Evolutionary conservation across 75 land plant genomes (phyloP), one percentile per base, ranked within the genome.

Genomic region (Picea glauca): DNA sequence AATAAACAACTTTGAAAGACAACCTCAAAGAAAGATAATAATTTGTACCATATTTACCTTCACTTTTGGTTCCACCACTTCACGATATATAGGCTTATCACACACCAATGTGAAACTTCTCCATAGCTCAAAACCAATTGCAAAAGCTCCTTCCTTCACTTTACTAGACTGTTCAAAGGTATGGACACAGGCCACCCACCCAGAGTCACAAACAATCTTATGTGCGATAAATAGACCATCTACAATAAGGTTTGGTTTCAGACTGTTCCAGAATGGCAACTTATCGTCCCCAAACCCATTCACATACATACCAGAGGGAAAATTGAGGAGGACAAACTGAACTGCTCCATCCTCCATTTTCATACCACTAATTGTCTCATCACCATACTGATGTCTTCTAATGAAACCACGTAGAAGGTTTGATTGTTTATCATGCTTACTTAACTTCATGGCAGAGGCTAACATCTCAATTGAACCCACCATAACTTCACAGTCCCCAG

Each of bases 181-280:
- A 50, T 74, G 76, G 43, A 54, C 15, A 13, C 58, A 74, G 33
- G 50, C 31, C 14, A 74, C n/a, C 76, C 76, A 74, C 3, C 76
- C 76, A 3, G 14, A 43, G 7, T 23, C 32, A 2, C 56, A 50
- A 7, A 74, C n/a, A 50, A 56, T 23, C 2, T 21, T 4, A 11
- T 46, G n/a, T 2, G 76, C 76, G 15, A 74, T 21, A 21, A 2
- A 4, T 30, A 74, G 9, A 17, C 14, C 76, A 33, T 54, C 14
- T 0, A 8, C 0, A n/a, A 56, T 50, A 14, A 74, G 17, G 58
- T 46, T 43, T 9, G 31, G 33, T n/a, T 8, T 1, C 2, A 74
- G 3, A 26, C 3, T 5, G 32, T 74, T 74, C 58, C 76, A 74
- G 0, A 14, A 56, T 0, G 76, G 76, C 1, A 38, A 3, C 8